Evolutionary conservation across 1,139 yeast species (phyloP).

Genomic region (Magnusiomyces paraingens): DNA sequence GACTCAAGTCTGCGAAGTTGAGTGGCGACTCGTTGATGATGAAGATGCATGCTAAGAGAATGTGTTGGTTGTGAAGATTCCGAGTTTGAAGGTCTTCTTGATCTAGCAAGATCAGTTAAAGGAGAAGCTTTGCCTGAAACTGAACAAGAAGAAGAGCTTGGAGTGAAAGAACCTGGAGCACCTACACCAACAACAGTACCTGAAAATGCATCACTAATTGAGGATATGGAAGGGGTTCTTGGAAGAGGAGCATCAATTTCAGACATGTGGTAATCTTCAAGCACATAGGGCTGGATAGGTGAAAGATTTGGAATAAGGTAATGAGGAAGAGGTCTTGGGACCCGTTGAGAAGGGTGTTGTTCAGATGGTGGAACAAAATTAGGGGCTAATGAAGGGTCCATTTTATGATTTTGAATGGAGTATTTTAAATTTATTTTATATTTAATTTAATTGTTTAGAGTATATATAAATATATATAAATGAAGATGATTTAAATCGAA

Average conservation of each 20-base stretch:
- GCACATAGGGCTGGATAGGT: conserved; percentile 68
- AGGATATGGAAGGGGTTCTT: conserved; percentile 33
- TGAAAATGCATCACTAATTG: conserved; percentile 3
- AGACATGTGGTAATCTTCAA: conserved; percentile 60
- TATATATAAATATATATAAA: no score
- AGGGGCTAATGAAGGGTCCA: conserved; percentile 37
- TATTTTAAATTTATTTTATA: no score
- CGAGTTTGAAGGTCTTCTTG: background rate
- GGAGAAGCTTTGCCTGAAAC: no score
- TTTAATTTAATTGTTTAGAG: no score
- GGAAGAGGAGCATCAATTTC: conserved; percentile 71
- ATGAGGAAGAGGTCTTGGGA: conserved; percentile 62
- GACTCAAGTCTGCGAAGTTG: background rate
- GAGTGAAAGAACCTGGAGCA: no score
- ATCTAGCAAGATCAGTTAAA: background rate
- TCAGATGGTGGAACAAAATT: conserved; percentile 36
- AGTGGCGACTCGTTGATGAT: background rate
- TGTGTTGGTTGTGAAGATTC: background rate
- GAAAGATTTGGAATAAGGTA: conserved; percentile 66
- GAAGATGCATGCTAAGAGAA: background rate
- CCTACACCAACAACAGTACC: background rate
- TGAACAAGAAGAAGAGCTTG: no score
- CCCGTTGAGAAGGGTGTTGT: conserved; percentile 19
- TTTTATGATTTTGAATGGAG: no score
- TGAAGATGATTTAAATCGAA: no score